These are phyloP conservation scores for Domatiomyces catenatus DNA, from an alignment of 2,329 filamentous ascomycete genomes.

Conservation along the genomic window DNA sequence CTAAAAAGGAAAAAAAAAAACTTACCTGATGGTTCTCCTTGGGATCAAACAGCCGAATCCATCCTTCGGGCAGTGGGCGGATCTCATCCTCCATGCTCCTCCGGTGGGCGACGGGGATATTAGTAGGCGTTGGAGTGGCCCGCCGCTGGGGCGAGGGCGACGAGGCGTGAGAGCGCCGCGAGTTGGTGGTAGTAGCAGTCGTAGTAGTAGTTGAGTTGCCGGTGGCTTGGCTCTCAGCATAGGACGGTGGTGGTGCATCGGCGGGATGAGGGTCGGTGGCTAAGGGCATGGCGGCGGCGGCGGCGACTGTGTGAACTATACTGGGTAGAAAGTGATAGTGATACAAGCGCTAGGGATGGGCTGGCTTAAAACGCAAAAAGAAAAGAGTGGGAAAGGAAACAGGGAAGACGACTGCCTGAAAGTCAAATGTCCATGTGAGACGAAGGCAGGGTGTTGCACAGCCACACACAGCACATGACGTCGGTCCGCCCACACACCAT, in stretches of 20 bases:
- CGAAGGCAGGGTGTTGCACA: conserved; percentile 2
- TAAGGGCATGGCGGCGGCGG: conserved; percentile 3
- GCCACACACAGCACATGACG: not conserved
- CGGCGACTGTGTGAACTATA: too few species aligned
- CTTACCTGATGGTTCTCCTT: conserved; percentile 29
- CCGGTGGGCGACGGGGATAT: conserved; percentile 30
- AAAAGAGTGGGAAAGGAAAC: conserved; percentile 7
- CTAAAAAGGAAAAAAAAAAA: not conserved
- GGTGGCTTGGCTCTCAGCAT: conserved; percentile 19
- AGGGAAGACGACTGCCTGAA: conserved; percentile 3
- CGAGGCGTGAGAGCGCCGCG: not conserved
- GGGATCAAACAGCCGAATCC: conserved; percentile 42
- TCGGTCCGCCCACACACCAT: too few species aligned
- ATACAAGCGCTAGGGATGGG: conserved; percentile 17
- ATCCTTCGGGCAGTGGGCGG: conserved; percentile 39
- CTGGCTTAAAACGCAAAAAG: conserved; percentile 6
- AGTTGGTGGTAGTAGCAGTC: not conserved
- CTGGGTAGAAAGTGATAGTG: conserved; percentile 10
- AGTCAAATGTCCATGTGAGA: conserved; percentile 9
- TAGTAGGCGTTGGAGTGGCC: not conserved
- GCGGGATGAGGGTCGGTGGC: conserved; percentile 3
- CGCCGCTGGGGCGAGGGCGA: not conserved
- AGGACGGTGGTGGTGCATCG: conserved; percentile 26
- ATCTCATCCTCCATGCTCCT: conserved; percentile 49
- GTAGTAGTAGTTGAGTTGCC: conserved; percentile 11